Base-by-base conservation (phyloP, 2,329 filamentous ascomycete genomes). In the Sclerotinia trifoliorum region DNA sequence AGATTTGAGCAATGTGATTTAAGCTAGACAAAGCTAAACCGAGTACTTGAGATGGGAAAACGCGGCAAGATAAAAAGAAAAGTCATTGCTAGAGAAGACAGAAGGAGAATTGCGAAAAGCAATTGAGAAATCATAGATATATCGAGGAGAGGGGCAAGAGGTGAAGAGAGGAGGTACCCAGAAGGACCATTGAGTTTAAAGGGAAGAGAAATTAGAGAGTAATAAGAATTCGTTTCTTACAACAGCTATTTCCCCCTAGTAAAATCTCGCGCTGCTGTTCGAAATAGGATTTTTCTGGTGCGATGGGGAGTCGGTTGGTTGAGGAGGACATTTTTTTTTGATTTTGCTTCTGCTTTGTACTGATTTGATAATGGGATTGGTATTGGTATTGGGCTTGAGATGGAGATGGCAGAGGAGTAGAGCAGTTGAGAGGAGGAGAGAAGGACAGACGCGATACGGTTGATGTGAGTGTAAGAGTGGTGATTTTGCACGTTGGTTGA, bases 221-320 rank as follows among this genome's bases (percentile, higher is more conserved):
- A 42, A 42, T 42, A 44, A 29, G 32, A 11, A 26, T 8, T 29
- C n/a, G n/a, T 19, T 1, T 42, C 80, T 58, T 75, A 92, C 90
- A 81, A 88, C 83, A 70, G 89, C 90, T 74, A 94, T 92, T 73
- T 94, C 91, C 58, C 84, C 83, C 6, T n/a, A 94, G 83, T 42
- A 94, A 82, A 8, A 87, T 82, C 74, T 90, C 89, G 70, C 91
- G 86, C 80, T 94, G 91, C 77, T 90, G 86, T 76, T 93, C 90
- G 74, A 93, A 94, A 74, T 90, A 91, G 0, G 88, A 81, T 79
- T 86, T 87, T 68, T 84, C 83, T 5, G 71, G 70, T 1, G 71
- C 70, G 5, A 70, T 19, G 15, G 69, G 60, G 66, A 24, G 39
- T 15, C 46, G 65, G 6, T 46, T 61, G 57, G 35, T 57, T 44